Base-by-base conservation (phyloP, 306 rosid genomes). In the Dryas alaskensis region DNA sequence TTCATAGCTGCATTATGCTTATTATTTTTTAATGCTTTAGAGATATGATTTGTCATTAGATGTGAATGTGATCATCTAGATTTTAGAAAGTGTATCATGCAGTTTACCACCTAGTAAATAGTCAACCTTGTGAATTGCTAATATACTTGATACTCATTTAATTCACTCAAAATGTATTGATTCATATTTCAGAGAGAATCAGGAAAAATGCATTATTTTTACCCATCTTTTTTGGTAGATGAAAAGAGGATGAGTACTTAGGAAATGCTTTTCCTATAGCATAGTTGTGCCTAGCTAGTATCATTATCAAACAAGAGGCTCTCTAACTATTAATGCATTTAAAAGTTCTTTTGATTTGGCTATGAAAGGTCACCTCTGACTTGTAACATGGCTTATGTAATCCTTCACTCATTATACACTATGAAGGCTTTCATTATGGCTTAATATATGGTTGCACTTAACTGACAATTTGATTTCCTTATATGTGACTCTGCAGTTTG, bases 401-500 rank as follows among this genome's bases (percentile, higher is more conserved):
- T 53, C 37, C 17, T 69, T 16, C 19, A 7, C 54, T 45, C 9
- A 8, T 37, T 46, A n/a, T 55, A 51, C 50, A 39, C 31, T 19
- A 9, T 39, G 44, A 65, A 72, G 50, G 54, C 63, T 49, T 19
- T 65, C 64, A 6, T 25, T 52, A 62, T 55, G 7, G 46, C 62
- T 81, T 51, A 14, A 48, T 66, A 37, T 12, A 75, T 80, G 43
- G 60, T 59, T 65, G 62, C 17, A 66, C n/a, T 39, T n/a, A 37
- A 67, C 52, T 51, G 52, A 81, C 50, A 10, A 48, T 13, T 75
- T 64, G 44, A 63, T 73, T 44, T 74, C 19, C 44, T 55, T 16
- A n/a, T 72, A 22, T 74, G 12, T 78, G 61, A 67, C 58, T 83
- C 22, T 81, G 89, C 93, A 95, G 99, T 95, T 95, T 84, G 99